phyloP scores from a whole-genome alignment of 1,284 basidiomycete species.

The Boletus sp. region DNA sequence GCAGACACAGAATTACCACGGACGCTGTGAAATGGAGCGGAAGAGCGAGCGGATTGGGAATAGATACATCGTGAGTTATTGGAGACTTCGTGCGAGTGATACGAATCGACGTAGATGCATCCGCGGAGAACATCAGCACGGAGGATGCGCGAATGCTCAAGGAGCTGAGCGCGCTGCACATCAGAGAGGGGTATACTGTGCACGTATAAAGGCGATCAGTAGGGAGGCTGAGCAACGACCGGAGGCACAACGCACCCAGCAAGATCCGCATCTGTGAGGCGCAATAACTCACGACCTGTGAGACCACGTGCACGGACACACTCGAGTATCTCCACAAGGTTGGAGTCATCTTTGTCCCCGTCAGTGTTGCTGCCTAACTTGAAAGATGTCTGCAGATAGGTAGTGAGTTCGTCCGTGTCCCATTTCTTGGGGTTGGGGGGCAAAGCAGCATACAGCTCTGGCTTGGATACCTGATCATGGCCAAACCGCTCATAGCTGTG shows the following conservation, averaged over 20 bases:
- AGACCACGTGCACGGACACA: conserved; percentile 22
- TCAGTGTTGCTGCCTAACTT: background rate
- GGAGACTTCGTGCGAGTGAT: conserved; percentile 16
- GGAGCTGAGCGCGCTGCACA: conserved; percentile 17
- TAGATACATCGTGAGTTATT: conserved; percentile 13
- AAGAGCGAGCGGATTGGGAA: conserved; percentile 1
- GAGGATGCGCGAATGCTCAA: conserved; percentile 25
- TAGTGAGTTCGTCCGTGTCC: conserved; percentile 21
- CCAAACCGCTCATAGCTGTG: conserved; percentile 2
- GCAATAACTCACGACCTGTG: conserved; percentile 28
- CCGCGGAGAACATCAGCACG: conserved; percentile 25
- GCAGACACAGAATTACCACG: conserved; percentile 22
- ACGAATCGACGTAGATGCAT: conserved; percentile 25
- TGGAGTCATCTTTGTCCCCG: background rate
- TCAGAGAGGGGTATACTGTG: conserved; percentile 25
- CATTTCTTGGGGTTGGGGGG: conserved; percentile 30
- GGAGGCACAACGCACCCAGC: conserved; percentile 16
- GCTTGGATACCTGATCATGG: background rate
- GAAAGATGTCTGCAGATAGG: conserved; percentile 24
- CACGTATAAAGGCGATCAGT: conserved; percentile 2
- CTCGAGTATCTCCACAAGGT: conserved; percentile 16
- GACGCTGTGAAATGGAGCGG: conserved; percentile 10
- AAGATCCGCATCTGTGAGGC: conserved; percentile 28
- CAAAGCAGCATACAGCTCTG: conserved; percentile 4
- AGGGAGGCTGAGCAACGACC: background rate